Evolutionary conservation across 192 early-diverging fungal genomes (phyloP).

Genomic region (Linnemannia hyalina): DNA sequence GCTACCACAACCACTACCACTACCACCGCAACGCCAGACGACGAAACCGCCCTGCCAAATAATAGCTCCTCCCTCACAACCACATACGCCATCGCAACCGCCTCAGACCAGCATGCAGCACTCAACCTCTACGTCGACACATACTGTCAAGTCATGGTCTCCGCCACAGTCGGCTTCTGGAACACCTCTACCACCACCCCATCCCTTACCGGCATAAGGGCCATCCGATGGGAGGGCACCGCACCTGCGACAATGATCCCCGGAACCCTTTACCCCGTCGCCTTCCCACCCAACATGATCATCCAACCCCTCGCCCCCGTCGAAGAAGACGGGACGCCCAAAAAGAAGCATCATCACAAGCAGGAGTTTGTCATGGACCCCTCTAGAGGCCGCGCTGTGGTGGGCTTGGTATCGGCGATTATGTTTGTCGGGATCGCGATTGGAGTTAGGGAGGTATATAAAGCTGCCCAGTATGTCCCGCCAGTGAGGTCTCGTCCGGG

Average conservation of each 20-base stretch:
- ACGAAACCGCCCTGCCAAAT: neutral
- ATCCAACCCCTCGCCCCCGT: neutral
- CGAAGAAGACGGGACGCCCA: neutral
- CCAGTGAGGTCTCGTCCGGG: slow-evolving; percentile 9
- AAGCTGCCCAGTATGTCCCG: slow-evolving; percentile 30
- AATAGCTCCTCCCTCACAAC: neutral
- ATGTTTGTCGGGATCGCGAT: slow-evolving; percentile 17
- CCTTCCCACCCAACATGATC: slow-evolving; percentile 11
- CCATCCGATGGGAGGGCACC: slow-evolving; percentile 30
- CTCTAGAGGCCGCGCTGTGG: slow-evolving; percentile 21
- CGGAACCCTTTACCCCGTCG: slow-evolving; percentile 5
- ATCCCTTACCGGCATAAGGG: neutral
- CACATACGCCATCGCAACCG: slow-evolving; percentile 2
- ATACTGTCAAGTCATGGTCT: slow-evolving; percentile 7
- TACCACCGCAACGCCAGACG: neutral
- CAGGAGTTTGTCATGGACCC: slow-evolving; percentile 22
- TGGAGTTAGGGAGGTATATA: slow-evolving; percentile 19
- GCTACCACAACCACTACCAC: neutral
- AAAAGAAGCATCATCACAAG: neutral
- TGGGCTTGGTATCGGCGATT: slow-evolving; percentile 18
- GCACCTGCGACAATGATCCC: slow-evolving; percentile 10
- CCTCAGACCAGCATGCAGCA: slow-evolving; percentile 20
- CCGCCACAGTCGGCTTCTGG: slow-evolving; percentile 37
- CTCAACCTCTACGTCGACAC: slow-evolving; percentile 28
- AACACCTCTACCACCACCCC: neutral